Conservation (phyloP, 495 filamentous ascomycete species). For the Penicillium bovifimosum region DNA sequence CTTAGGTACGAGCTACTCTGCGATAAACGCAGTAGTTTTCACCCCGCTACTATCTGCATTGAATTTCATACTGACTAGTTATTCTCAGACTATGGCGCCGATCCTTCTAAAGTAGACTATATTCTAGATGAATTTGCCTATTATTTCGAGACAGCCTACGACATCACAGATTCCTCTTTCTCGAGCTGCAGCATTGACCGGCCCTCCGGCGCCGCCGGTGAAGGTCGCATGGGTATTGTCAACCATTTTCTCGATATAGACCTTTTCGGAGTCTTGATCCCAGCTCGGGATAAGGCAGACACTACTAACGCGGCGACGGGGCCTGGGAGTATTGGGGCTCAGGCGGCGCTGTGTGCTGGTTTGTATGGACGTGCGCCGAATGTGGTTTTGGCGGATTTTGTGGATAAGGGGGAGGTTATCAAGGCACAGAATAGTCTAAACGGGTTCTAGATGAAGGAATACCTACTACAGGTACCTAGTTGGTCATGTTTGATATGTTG, state of each 20-base stretch:
- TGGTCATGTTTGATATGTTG: too few relatives aligned
- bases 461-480: too few relatives aligned
- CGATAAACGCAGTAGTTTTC: too few relatives aligned
- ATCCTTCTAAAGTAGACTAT: slow-evolving; percentile 47
- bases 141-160: slow-evolving; percentile 68
- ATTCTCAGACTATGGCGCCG: slow-evolving; percentile 42
- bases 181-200: slow-evolving; percentile 58
- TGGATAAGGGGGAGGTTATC: slow-evolving; percentile 56
- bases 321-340: slow-evolving; percentile 52
- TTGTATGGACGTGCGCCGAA: slow-evolving; percentile 52
- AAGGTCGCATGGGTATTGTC: slow-evolving; percentile 51
- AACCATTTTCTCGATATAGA: slow-evolving; percentile 46
- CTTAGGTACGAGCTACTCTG: slow-evolving; percentile 33
- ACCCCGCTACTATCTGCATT: too few relatives aligned
- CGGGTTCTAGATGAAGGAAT: slow-evolving; percentile 36
- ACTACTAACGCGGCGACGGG: slow-evolving; percentile 53
- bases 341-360: slow-evolving; percentile 46
- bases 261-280: slow-evolving; percentile 46
- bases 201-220: slow-evolving; percentile 41
- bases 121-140: slow-evolving; percentile 65
- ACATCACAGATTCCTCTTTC: slow-evolving; percentile 47
- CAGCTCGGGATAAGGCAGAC: slow-evolving; percentile 47
- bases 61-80: neutral
- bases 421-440: slow-evolving; percentile 53
- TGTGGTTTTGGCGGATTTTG: slow-evolving; percentile 65